These are phyloP conservation scores for Metarhizium robertsii DNA, from an alignment of 2,329 filamentous ascomycete species.

Conservation along the genomic window DNA sequence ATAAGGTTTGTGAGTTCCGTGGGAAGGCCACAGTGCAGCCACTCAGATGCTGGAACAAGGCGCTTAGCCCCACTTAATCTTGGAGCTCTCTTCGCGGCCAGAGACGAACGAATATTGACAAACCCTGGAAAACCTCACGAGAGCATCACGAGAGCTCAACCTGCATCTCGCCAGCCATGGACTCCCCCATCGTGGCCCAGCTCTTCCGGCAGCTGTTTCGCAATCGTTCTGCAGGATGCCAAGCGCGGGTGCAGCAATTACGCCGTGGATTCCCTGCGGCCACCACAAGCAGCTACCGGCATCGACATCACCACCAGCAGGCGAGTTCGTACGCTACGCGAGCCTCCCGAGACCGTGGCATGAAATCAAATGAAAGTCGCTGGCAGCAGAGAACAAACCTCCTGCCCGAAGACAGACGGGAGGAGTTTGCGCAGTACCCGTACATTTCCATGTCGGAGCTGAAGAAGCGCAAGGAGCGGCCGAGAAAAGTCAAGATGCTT, in stretches of 20 bases:
- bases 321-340: slow-evolving; percentile 16
- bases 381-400: slow-evolving; percentile 81
- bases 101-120: too few relatives aligned
- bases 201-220: slow-evolving; percentile 81
- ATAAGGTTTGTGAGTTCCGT: background rate
- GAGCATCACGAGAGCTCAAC: background rate
- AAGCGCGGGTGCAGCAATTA: slow-evolving; percentile 10
- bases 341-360: slow-evolving; percentile 27
- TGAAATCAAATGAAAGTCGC: slow-evolving; percentile 51
- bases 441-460: slow-evolving; percentile 77
- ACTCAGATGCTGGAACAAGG: background rate
- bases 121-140: background rate
- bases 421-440: slow-evolving; percentile 76
- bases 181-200: slow-evolving; percentile 67
- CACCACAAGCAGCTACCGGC: background rate
- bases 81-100: background rate
- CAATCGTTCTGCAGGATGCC: slow-evolving; percentile 37
- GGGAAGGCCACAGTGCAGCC: background rate
- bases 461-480: slow-evolving; percentile 62
- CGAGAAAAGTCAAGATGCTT: slow-evolving; percentile 88
- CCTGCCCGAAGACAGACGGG: slow-evolving; percentile 64
- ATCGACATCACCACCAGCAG: slow-evolving; percentile 12
- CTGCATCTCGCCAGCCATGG: slow-evolving; percentile 47
- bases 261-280: background rate
- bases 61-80: background rate